Evolutionary conservation across 73 alveolate species (phyloP), one percentile per base, ranked within the genome.

Genomic region (Breviolum minutum): DNA sequence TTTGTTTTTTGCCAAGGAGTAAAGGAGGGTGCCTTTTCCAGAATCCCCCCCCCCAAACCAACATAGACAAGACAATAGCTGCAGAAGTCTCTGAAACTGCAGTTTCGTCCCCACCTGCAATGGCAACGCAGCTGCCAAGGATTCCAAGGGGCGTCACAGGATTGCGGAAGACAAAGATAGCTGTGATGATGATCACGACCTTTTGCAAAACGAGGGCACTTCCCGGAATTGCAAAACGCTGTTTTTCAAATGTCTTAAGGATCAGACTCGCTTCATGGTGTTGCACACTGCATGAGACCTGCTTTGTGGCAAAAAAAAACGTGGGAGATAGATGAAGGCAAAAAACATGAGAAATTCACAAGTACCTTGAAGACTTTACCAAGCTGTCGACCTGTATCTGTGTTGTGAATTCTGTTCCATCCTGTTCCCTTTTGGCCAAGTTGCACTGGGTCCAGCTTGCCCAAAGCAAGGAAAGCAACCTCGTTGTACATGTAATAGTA

Each of bases 281-380:
- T 94, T 94, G 99, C 99, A 94, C 74, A 94, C 99, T 17, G 99
- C 99, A 32, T 94, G 99, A 40, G 99, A 94, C 97, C 97, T 90
- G 54, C 54, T 40, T 40, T 40, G 54, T 40, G 77, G 77, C 48
- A 40, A 80, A 80, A 9, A 17, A 79, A 79, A 12, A 1, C n/a
- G 17, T 14, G 77, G 17, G 77, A 17, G 77, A 68, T 2, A 2
- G 4, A 69, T 17, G 80, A 7, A 11, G 27, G 86, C 20, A 77
- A 26, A n/a, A 77, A 60, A 29, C 89, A 68, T 22, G 8, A 68
- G 24, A 22, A 22, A 68, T 2, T 2, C 2, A 68, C 77, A 68
- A 68, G 17, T 68, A 22, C 17, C 77, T 17, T 14, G 77, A 17
- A 14, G 17, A 14, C 24, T 68, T 68, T 3, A 40, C 54, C 54